Base-by-base conservation (phyloP, 352 stramenopile species). In the Globisporangium apiculatum region DNA sequence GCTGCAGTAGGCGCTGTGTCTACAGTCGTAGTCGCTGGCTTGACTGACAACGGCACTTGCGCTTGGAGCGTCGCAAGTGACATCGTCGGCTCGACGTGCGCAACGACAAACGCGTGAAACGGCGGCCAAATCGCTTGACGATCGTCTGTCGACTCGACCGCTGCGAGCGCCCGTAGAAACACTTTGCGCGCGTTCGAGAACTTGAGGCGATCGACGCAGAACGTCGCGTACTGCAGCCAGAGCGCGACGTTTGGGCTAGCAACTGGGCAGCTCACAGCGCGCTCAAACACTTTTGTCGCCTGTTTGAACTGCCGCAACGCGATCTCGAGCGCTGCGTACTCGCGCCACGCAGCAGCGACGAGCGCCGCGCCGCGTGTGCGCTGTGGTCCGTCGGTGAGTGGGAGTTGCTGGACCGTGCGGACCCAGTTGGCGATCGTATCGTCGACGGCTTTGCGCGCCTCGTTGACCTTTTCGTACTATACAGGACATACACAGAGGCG, bases 301-400 rank as follows among this genome's bases (percentile, higher is more conserved):
- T 91, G 82, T 58, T 91, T 91, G 61, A 91, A 91, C 70, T 91
- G 82, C 11, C 82, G 77, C 53, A 91, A 61, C 40, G 86, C 82
- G 49, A 89, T 86, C 67, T 91, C 82, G 48, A 91, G 66, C 53
- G 73, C 75, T n/a, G 79, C 79, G 61, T 89, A 91, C n/a, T 66
- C 55, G 4, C 68, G 50, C 73, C 76, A 91, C 8, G 78, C 53
- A 9, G 68, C 64, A 24, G 85, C 66, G 9, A 89, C 67, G 46
- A 57, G 51, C 52, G 62, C 7, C 37, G 64, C 62, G 40, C 73
- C 68, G 42, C 57, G 58, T 17, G 51, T 5, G 51, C 64, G 9
- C 3, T 45, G n/a, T 15, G 58, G 49, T 15, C n/a, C 50, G 11
- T 51, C 56, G 42, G 37, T 75, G 57, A 14, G 35, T 57, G 49